Conservation (phyloP, 352 stramenopile species). For the Peronospora destructor region DNA sequence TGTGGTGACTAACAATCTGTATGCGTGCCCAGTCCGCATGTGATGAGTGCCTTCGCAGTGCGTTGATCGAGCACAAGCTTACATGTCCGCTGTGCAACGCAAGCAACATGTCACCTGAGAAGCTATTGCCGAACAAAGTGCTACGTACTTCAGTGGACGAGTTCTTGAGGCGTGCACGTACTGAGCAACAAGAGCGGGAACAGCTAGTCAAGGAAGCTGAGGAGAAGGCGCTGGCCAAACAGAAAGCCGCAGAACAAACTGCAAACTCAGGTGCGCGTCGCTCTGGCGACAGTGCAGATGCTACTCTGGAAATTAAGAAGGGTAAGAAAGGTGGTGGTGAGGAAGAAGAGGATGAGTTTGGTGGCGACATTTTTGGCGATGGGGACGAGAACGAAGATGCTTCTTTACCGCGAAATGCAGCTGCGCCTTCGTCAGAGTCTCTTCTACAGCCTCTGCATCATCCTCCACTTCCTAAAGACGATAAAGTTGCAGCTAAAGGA, state of each 20-base stretch:
- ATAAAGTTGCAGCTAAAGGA: not conserved
- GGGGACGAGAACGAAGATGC: slow-evolving; percentile 43
- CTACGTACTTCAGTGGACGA: slow-evolving; percentile 78
- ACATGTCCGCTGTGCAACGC: slow-evolving; percentile 73
- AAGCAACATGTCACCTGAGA: slow-evolving; percentile 81
- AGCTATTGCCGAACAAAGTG: slow-evolving; percentile 78
- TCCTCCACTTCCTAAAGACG: slow-evolving; percentile 38
- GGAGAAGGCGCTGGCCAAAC: slow-evolving; percentile 71
- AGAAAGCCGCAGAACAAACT: slow-evolving; percentile 62
- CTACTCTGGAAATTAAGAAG: slow-evolving; percentile 83
- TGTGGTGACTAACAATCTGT: slow-evolving; percentile 8
- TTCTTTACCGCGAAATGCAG: slow-evolving; percentile 17
- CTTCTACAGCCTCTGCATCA: slow-evolving; percentile 28
- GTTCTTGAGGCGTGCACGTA: slow-evolving; percentile 67
- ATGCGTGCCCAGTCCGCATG: slow-evolving; percentile 53
- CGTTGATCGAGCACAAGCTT: slow-evolving; percentile 74
- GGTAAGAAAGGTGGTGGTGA: slow-evolving; percentile 62
- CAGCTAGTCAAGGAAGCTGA: slow-evolving; percentile 80
- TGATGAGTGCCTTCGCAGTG: slow-evolving; percentile 73
- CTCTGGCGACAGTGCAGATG: slow-evolving; percentile 65
- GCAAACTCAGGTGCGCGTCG: slow-evolving; percentile 41
- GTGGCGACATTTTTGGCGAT: slow-evolving; percentile 76
- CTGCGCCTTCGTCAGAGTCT: slow-evolving; percentile 13
- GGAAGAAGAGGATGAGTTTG: slow-evolving; percentile 81
- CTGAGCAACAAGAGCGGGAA: slow-evolving; percentile 79